A percentile compares a stretch with the other conserved stretches of the same genome.
Evolutionary conservation across 1,139 yeast genomes (phyloP).

Genomic region (Pneumocystis canis): DNA sequence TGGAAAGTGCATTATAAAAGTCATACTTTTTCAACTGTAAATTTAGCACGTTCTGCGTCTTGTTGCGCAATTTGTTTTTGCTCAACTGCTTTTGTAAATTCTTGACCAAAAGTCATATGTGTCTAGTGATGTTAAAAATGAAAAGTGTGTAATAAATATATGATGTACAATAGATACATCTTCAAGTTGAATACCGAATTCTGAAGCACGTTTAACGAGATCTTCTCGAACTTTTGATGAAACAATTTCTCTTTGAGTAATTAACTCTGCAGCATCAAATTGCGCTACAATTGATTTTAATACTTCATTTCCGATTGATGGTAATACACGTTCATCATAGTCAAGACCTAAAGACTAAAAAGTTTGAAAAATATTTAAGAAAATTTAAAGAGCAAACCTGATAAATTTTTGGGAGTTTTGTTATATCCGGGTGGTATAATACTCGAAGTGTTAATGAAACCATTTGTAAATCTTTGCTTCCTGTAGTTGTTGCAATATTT

Average conservation of each 20-base stretch:
- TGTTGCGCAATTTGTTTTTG: conserved; percentile 98
- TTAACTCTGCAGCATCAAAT: conserved; percentile 94
- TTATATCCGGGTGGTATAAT: conserved; percentile 83
- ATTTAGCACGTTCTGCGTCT: conserved; percentile 95
- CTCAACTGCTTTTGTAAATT: conserved; percentile 96
- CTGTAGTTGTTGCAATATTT: conserved; percentile 87
- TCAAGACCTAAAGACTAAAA: conserved; percentile 56
- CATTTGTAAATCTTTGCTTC: conserved; percentile 93
- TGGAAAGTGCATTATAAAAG: neutral
- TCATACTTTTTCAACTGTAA: conserved; percentile 56
- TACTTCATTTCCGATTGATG: conserved; percentile 94
- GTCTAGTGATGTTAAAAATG: conserved; percentile 28
- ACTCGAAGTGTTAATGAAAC: conserved; percentile 88
- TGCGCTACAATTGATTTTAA: conserved; percentile 92
- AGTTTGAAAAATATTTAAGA: neutral
- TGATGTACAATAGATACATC: conserved; percentile 64
- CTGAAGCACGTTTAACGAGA: conserved; percentile 66
- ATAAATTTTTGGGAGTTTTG: conserved; percentile 67
- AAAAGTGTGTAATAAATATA: neutral
- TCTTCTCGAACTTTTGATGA: conserved; percentile 82
- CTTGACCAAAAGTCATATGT: conserved; percentile 93
- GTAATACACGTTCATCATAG: conserved; percentile 92
- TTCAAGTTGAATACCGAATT: conserved; percentile 81
- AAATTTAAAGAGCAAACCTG: conserved; percentile 29
- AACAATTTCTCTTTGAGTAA: conserved; percentile 92